Percentiles rank a stretch among this genome's conserved stretches.
These are phyloP conservation scores for Clathrospora elynae DNA, from an alignment of 2,329 filamentous ascomycete genomes.

Conservation along the genomic window DNA sequence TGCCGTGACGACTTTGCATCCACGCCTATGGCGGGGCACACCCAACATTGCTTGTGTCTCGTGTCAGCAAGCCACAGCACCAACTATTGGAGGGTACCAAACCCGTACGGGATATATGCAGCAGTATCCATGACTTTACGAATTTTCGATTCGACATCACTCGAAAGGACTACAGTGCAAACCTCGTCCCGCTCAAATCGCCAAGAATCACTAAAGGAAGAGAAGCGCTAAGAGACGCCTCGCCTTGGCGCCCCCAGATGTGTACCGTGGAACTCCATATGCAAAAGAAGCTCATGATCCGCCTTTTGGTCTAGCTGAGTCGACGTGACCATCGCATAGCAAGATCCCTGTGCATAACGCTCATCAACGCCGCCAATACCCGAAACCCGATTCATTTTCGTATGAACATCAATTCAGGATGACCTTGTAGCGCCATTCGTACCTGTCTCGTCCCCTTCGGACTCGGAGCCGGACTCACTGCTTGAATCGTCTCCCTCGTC, in stretches of 20 bases:
- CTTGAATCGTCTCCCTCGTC: conserved; percentile 46
- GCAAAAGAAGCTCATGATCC: conserved; percentile 24
- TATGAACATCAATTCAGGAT: conserved; percentile 20
- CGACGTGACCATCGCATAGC: conserved; percentile 3
- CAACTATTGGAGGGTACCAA: background rate
- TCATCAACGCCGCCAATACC: conserved; percentile 26
- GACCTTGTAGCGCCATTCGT: conserved; percentile 23
- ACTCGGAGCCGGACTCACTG: conserved; percentile 43
- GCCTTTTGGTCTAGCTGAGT: too few relatives aligned
- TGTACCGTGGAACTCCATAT: conserved; percentile 29
- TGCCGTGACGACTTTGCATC: conserved; percentile 20
- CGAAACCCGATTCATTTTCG: conserved; percentile 8
- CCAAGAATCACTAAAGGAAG: conserved; percentile 15
- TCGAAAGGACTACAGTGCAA: conserved; percentile 7
- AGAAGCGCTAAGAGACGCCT: conserved; percentile 4
- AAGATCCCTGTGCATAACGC: conserved; percentile 12
- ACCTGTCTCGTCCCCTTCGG: conserved; percentile 27
- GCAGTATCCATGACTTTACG: background rate
- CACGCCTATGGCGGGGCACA: conserved; percentile 2
- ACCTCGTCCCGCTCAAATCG: conserved; percentile 12
- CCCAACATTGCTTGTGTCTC: background rate
- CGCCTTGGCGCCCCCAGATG: conserved; percentile 13
- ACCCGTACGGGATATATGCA: background rate
- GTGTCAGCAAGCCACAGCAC: conserved; percentile 6
- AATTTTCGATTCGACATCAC: conserved; percentile 3